Evolutionary conservation across 805 yeast species (phyloP).

Genomic region (Kodamaea neixiangensis): DNA sequence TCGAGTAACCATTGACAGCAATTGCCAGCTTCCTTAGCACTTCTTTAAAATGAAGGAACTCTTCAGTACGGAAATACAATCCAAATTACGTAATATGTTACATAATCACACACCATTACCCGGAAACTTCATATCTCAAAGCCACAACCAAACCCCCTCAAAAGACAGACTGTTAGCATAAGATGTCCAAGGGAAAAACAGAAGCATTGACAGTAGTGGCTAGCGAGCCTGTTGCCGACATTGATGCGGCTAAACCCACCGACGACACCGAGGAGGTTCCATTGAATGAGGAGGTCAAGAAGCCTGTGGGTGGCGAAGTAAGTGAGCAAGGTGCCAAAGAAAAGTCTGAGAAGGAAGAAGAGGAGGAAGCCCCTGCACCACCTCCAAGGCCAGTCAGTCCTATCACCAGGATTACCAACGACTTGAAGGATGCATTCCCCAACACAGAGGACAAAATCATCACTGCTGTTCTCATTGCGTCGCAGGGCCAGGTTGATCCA

Average conservation of each 20-base stretch:
- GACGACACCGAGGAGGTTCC: constrained; percentile 17
- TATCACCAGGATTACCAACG: constrained; percentile 51
- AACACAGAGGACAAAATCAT: constrained; percentile 66
- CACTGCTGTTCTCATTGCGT: constrained; percentile 81
- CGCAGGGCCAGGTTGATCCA: constrained; percentile 75
- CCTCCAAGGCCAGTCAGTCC: constrained; percentile 66
- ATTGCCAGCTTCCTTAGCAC: no score
- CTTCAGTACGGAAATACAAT: no score
- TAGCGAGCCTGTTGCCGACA: constrained; percentile 40
- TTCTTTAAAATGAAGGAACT: no score
- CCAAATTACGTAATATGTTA: no score
- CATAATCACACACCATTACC: no score
- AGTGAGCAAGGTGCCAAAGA: constrained; percentile 8
- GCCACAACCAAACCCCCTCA: neutral
- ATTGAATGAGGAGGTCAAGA: constrained; percentile 4
- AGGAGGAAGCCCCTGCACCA: constrained; percentile 33
- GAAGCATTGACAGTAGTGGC: constrained; percentile 29
- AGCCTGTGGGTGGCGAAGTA: constrained; percentile 2
- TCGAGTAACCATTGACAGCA: no score
- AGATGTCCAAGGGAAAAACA: constrained; percentile 21
- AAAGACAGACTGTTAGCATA: neutral
- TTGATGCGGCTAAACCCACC: constrained; percentile 23
- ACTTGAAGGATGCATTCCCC: constrained; percentile 87
- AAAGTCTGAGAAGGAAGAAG: constrained; percentile 10
- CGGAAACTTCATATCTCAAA: neutral